Conservation (phyloP, 148 eudicot species). For the Fagopyrum tataricum region DNA sequence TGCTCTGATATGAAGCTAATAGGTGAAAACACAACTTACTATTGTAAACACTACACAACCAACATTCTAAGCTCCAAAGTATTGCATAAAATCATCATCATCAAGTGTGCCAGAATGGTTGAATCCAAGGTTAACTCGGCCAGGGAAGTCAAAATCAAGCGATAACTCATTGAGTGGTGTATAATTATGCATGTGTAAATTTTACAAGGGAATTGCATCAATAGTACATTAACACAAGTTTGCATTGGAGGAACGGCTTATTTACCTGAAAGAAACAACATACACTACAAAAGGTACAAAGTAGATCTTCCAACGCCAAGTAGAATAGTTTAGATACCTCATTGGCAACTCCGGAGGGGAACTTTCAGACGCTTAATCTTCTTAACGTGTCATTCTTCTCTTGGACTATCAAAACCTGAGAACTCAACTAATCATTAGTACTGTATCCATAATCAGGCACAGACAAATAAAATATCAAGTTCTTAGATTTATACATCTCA, state of each 20-base stretch:
- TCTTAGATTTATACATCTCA: no score
- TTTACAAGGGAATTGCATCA: no score
- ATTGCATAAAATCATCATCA: conserved; percentile 48
- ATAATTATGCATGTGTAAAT: no score
- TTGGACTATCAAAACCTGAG: conserved; percentile 56
- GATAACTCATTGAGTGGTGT: conserved; percentile 49
- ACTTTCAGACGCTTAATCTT: conserved; percentile 44
- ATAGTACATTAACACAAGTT: no score
- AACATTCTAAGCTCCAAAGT: conserved; percentile 46
- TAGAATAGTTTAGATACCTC: conserved; percentile 28
- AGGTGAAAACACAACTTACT: neutral
- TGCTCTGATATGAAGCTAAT: neutral
- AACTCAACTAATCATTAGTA: neutral
- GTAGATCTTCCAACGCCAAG: neutral
- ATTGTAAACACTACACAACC: neutral
- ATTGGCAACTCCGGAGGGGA: conserved; percentile 63
- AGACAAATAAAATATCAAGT: neutral
- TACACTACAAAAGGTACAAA: neutral
- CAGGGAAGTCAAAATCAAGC: conserved; percentile 36
- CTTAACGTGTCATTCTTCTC: conserved; percentile 37
- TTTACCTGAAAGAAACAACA: conserved; percentile 39
- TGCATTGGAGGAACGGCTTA: neutral
- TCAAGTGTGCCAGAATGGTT: conserved; percentile 28
- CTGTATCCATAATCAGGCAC: neutral
- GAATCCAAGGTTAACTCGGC: conserved; percentile 33